Evolutionary conservation across 176 grass and related monocot species (phyloP).

Genomic region (Zoysia pacifica): DNA sequence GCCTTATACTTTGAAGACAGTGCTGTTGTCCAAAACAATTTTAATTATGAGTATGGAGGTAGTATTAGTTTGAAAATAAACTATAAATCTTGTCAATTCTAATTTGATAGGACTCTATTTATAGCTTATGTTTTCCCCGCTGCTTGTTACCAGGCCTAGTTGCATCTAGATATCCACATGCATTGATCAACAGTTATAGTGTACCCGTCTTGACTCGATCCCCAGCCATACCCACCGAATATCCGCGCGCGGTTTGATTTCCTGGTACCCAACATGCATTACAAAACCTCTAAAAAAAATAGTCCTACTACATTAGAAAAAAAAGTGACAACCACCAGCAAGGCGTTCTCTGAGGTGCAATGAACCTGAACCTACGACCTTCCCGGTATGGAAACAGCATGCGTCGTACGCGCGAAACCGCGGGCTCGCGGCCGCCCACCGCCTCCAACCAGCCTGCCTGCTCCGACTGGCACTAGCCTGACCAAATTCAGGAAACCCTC

Average conservation of each 20-base stretch:
- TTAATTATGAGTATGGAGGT: too few relatives aligned
- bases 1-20: too few relatives aligned
- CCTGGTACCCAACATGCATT: neutral
- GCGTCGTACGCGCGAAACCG: slow-evolving; percentile 9
- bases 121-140: too few relatives aligned
- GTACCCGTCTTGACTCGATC: too few relatives aligned
- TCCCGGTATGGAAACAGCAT: slow-evolving; percentile 7
- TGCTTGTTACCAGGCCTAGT: too few relatives aligned
- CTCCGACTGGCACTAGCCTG: neutral
- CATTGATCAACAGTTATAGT: neutral
- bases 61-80: too few relatives aligned
- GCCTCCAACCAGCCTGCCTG: neutral
- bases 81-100: too few relatives aligned
- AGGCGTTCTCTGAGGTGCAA: neutral
- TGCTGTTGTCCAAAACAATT: too few relatives aligned
- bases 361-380: slow-evolving; percentile 30
- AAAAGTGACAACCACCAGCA: neutral
- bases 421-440: neutral
- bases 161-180: too few relatives aligned
- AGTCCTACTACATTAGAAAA: too few relatives aligned
- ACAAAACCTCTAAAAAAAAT: neutral
- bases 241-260: slow-evolving; percentile 27
- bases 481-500: neutral
- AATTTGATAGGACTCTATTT: too few relatives aligned
- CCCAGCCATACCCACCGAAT: slow-evolving; percentile 16